Percentiles rank a stretch among this genome's conserved stretches.
Evolutionary conservation across 2,329 filamentous ascomycete species (phyloP).

Genomic region (Alternaria dauci): DNA sequence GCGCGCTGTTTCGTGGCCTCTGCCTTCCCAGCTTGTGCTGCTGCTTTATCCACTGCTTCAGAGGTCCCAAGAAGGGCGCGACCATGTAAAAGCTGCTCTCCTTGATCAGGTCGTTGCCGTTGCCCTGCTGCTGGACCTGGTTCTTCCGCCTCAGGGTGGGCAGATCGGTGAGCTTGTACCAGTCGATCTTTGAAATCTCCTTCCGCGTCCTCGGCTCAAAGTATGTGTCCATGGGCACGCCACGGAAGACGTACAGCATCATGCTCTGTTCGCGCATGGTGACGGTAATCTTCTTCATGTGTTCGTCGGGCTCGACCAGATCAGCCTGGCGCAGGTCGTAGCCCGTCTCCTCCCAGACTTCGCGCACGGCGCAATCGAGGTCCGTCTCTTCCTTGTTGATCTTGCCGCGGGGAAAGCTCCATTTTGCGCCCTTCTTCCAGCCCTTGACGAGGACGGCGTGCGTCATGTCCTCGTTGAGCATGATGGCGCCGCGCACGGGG

Average conservation of each 20-base stretch:
- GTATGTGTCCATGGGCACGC: conserved; percentile 83
- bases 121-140: conserved; percentile 64
- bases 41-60: conserved; percentile 90
- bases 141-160: conserved; percentile 78
- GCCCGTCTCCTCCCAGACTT: conserved; percentile 96
- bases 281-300: conserved; percentile 85
- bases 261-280: conserved; percentile 93
- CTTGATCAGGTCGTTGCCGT: conserved; percentile 65
- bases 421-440: conserved; percentile 95
- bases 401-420: conserved; percentile 96
- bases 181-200: conserved; percentile 96
- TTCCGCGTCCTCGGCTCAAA: conserved; percentile 94
- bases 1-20: conserved; percentile 44
- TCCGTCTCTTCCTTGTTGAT: conserved; percentile 98
- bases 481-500: conserved; percentile 90
- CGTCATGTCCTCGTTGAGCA: conserved; percentile 95
- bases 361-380: conserved; percentile 89
- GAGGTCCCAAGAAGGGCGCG: conserved; percentile 82
- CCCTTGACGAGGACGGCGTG: conserved; percentile 92
- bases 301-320: conserved; percentile 72
- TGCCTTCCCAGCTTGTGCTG: conserved; percentile 77
- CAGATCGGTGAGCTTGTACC: conserved; percentile 90
- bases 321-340: conserved; percentile 81
- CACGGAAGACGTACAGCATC: conserved; percentile 88
- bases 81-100: conserved; percentile 98